A percentile compares a stretch with the other conserved stretches of the same genome.
Conservation (phyloP, 1,284 basidiomycete genomes). For the Microbotryum scabiosae region DNA sequence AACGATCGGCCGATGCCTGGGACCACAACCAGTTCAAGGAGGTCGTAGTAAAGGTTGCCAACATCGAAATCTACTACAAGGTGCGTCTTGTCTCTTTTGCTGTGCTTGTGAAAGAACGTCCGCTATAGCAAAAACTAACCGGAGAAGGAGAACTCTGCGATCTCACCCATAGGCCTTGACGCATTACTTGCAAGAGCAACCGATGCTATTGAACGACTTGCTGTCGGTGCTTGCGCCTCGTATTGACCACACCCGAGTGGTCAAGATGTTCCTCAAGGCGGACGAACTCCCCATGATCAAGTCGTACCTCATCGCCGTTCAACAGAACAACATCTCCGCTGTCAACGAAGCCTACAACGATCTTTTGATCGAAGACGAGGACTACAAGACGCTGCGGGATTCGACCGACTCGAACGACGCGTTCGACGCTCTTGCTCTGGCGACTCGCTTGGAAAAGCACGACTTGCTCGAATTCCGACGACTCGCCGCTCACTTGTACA, state of each 20-base stretch:
- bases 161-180: conserved; percentile 48
- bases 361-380: conserved; percentile 95
- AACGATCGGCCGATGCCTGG: conserved; percentile 93
- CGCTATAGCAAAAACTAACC: conserved; percentile 35
- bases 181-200: conserved; percentile 89
- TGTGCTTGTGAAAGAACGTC: conserved; percentile 37
- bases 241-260: conserved; percentile 89
- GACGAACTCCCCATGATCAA: conserved; percentile 95
- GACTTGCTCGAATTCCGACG: conserved; percentile 91
- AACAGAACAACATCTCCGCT: conserved; percentile 89
- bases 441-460: conserved; percentile 78
- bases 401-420: conserved; percentile 97
- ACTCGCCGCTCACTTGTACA: conserved; percentile 88
- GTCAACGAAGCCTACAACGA: conserved; percentile 98
- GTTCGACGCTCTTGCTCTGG: conserved; percentile 86
- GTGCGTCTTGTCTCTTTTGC: neutral
- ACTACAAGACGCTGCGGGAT: conserved; percentile 91
- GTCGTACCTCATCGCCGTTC: conserved; percentile 91
- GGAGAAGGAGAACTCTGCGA: neutral
- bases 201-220: conserved; percentile 84
- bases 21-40: conserved; percentile 99
- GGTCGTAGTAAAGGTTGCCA: conserved; percentile 86
- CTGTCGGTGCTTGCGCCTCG: conserved; percentile 84
- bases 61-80: conserved; percentile 97
- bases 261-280: conserved; percentile 77